Evolutionary conservation across 2,329 filamentous ascomycete genomes (phyloP), one percentile per base, ranked within the genome.

Genomic region (Paecilomyces niveus): DNA sequence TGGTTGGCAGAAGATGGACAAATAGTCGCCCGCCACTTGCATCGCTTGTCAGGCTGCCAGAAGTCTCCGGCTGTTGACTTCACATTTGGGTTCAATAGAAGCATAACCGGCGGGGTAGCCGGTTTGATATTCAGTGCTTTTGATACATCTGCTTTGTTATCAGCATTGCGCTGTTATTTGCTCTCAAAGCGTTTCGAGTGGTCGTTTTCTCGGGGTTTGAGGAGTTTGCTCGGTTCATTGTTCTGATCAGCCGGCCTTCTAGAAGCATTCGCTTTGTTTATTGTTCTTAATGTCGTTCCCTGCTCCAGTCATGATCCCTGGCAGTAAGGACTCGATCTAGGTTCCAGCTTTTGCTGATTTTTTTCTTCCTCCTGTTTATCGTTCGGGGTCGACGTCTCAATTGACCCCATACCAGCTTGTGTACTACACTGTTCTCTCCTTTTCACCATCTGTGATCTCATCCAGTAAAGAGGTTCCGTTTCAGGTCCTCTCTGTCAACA

Each of bases 1-100:
- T 68, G 88, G 88, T 55, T 93, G 89, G 89, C 88, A 91, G 67
- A 81, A 80, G 67, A 72, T 76, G 57, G 80, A 82, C 60, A 76
- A 75, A 70, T 81, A 70, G 67, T 61, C 53, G 57, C 57, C 35
- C 24, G 13, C 26, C 7, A 29, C 26, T 29, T 6, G 26, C 26
- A 29, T 29, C 26, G 26, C 18, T 32, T 54, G 10, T 22, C 26
- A 32, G 18, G 18, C 53, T 31, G 13, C 11, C 32, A 72, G 51
- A 10, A 53, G 24, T 54, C 31, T 49, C 45, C 53, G n/a, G 52
- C n/a, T 49, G 5, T 39, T 33, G 21, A 33, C 50, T 50, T 50
- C 31, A 33, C 18, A 33, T 45, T 54, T 52, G n/a, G 22, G 35
- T 57, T 54, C 31, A 32, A 57, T 39, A 58, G 53, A 54, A 35